Evolutionary conservation across 805 yeast species (phyloP).

Genomic region (Metschnikowia aberdeeniae): DNA sequence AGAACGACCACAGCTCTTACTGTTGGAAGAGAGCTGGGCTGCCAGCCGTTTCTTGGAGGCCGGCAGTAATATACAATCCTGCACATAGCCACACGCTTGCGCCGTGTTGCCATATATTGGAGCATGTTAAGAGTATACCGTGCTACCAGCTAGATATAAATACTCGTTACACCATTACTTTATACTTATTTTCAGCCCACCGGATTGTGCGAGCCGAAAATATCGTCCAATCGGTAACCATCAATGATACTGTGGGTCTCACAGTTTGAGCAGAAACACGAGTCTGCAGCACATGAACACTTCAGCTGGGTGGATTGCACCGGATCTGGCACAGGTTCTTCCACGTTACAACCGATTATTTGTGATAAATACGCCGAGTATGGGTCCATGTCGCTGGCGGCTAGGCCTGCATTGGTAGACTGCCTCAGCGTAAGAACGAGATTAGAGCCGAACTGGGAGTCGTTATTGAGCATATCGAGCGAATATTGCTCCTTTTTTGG

Average conservation of each 20-base stretch:
- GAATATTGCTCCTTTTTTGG: slow-evolving; percentile 8
- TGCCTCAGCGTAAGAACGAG: slow-evolving; percentile 10
- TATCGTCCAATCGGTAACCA: slow-evolving; percentile 39
- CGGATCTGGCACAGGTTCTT: slow-evolving; percentile 2
- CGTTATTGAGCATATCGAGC: slow-evolving; percentile 11
- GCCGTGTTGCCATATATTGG: no score
- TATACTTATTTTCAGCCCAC: neutral
- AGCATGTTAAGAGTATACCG: no score
- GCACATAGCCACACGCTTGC: no score
- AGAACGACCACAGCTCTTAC: no score
- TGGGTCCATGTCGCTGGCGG: slow-evolving; percentile 3
- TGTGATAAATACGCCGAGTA: slow-evolving; percentile 4
- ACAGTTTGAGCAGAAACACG: slow-evolving; percentile 34
- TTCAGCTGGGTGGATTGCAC: slow-evolving; percentile 1
- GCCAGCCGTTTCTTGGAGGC: no score
- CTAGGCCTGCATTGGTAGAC: neutral
- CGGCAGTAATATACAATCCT: no score
- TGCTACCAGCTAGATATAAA: no score
- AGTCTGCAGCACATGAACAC: slow-evolving; percentile 16
- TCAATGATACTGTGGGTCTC: slow-evolving; percentile 44
- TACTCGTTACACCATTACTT: no score
- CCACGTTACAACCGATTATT: slow-evolving; percentile 5
- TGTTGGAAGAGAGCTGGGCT: no score
- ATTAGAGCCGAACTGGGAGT: slow-evolving; percentile 12
- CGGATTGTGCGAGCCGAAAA: slow-evolving; percentile 17